Conservation (phyloP, 2,329 filamentous ascomycete species). For the Bisporella sp. region DNA sequence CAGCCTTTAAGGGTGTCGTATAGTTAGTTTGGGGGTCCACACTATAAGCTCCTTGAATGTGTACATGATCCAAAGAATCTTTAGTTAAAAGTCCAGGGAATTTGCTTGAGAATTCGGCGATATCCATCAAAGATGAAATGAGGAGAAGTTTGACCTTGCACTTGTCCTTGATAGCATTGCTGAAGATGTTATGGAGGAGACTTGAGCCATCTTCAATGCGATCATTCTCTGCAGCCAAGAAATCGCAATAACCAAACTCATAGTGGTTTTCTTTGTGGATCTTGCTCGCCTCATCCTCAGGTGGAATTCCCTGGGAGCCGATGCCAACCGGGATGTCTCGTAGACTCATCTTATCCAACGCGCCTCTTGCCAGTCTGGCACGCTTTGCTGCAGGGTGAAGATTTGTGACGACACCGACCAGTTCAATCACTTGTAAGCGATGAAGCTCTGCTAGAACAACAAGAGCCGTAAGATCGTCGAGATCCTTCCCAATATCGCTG, state of each 20-base stretch:
- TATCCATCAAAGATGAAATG: constrained; percentile 22
- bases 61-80: constrained; percentile 9
- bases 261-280: constrained; percentile 7
- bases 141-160: constrained; percentile 19
- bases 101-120: constrained; percentile 11
- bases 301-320: constrained; percentile 11
- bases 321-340: constrained; percentile 15
- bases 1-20: constrained; percentile 6
- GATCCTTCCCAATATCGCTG: constrained; percentile 25
- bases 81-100: constrained; percentile 7
- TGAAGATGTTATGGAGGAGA: constrained; percentile 11
- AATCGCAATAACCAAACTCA: constrained; percentile 15
- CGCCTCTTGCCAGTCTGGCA: constrained; percentile 18
- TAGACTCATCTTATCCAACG: constrained; percentile 16
- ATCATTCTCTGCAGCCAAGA: constrained; percentile 12
- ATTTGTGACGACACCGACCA: constrained; percentile 23
- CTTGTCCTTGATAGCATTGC: constrained; percentile 6
- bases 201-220: constrained; percentile 8
- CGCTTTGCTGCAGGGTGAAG: constrained; percentile 15
- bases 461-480: constrained; percentile 23
- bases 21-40: constrained; percentile 2
- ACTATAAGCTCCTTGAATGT: constrained; percentile 20
- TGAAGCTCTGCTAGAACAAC: constrained; percentile 22
- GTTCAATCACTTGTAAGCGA: constrained; percentile 17
- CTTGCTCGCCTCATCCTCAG: not conserved